Evolutionary conservation across 192 early-diverging fungal genomes (phyloP), one percentile per base, ranked within the genome.

Genomic region (Entomortierella chlamydospora): DNA sequence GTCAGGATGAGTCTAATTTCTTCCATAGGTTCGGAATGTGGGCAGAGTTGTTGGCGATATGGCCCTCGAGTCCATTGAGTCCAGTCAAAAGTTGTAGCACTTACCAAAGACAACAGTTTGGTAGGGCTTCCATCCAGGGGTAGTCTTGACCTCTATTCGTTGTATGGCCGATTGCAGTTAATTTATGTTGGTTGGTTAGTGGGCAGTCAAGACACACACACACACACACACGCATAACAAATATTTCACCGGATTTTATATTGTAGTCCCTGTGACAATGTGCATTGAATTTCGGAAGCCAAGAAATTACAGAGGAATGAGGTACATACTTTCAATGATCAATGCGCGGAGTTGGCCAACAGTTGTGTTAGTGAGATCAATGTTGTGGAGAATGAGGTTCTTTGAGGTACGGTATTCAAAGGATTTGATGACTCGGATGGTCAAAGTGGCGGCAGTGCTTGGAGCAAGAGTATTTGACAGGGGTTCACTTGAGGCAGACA

Each of bases 381-480:
- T 71, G 29, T 91, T 82, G 69, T 89, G 87, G 22, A 98, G 82
- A 57, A 98, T 80, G 45, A 97, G 66, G 82, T 95, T 96, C 69
- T 92, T 95, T 73, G 89, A 84, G 0, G 93, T 94, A 39, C 96
- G 86, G 85, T 93, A 98, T 68, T 96, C 95, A 68, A 98, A 96
- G 41, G 87, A 93, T 73, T 96, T 96, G 78, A 98, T 97, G 43
- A 93, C 80, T 1, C 96, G 85, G 61, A 98, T 84, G 8, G 96
- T 97, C 8, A 97, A 34, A 0, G 87, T 91, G n/a, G 88, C 83
- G 26, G 83, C 77, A 13, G 81, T 86, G 59, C 64, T 74, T n/a
- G 87, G 87, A 3, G 79, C 72, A 1, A 72, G 39, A 6, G 79
- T 82, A 64, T 86, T 86, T 30, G 87, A 84, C 20, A 88, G 78